Evolutionary conservation across 768 basidiomycete species (phyloP).

Genomic region (Leccinum fibrillosum): DNA sequence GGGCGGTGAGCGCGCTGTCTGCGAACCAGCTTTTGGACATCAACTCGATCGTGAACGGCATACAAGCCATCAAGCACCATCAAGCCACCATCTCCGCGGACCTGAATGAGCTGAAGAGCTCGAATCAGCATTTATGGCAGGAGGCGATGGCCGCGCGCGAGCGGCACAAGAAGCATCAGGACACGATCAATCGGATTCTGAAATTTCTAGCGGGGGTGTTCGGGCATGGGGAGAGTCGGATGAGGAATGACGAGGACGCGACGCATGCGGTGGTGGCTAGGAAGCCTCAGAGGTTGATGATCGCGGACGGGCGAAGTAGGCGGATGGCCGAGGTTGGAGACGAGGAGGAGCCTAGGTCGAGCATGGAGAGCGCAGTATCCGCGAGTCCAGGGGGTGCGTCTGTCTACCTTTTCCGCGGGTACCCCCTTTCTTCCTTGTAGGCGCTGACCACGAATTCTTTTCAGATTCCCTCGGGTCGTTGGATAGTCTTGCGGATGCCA

Average conservation of each 20-base stretch:
- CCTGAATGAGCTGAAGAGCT: constrained; percentile 81
- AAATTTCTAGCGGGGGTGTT: constrained; percentile 95
- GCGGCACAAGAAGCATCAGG: constrained; percentile 88
- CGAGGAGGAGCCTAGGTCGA: constrained; percentile 37
- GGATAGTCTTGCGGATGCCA: constrained; percentile 32
- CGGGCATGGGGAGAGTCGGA: constrained; percentile 48
- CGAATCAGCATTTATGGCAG: constrained; percentile 90
- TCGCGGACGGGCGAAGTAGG: constrained; percentile 47
- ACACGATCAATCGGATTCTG: constrained; percentile 93
- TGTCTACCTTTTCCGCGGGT: not conserved
- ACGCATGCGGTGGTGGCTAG: constrained; percentile 47
- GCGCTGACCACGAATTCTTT: not conserved
- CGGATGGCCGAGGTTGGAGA: constrained; percentile 37
- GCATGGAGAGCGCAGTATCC: constrained; percentile 26
- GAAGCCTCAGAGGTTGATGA: constrained; percentile 60
- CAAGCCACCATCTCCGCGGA: constrained; percentile 91
- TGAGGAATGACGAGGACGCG: constrained; percentile 32
- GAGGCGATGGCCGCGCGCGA: constrained; percentile 78
- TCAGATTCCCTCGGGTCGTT: constrained; percentile 42
- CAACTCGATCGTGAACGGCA: constrained; percentile 74
- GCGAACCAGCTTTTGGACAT: constrained; percentile 67
- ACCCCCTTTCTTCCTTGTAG: not conserved
- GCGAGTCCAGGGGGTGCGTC: constrained; percentile 12
- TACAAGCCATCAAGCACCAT: constrained; percentile 85
- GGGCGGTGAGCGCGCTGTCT: constrained; percentile 29